A percentile compares a stretch with the other conserved stretches of the same genome.
phyloP scores from a whole-genome alignment of 2,329 filamentous ascomycete genomes.

The Ophiobolus disseminans region DNA sequence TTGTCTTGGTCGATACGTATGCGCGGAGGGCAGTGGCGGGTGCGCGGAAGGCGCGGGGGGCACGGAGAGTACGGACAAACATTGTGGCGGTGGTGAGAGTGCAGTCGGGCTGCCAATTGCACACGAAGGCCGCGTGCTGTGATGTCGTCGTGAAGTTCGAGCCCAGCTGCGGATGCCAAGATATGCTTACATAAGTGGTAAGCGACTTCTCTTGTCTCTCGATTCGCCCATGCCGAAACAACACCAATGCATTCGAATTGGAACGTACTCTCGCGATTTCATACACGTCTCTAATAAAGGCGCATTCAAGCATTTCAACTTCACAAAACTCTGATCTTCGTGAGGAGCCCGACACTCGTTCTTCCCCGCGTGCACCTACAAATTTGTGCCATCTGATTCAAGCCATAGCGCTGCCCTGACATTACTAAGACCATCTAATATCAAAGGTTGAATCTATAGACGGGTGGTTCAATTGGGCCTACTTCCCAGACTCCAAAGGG shows the following conservation, averaged over 20 bases:
- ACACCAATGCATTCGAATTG: background rate
- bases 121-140: slow-evolving; percentile 2
- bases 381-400: too few species aligned
- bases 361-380: too few species aligned
- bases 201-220: slow-evolving; percentile 5
- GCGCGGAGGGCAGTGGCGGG: slow-evolving; percentile 32
- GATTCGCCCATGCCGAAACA: background rate
- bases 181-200: slow-evolving; percentile 7
- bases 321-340: too few species aligned
- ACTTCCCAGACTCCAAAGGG: too few species aligned
- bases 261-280: too few species aligned
- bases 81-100: slow-evolving; percentile 23
- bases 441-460: too few species aligned
- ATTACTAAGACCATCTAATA: too few species aligned
- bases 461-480: too few species aligned
- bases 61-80: slow-evolving; percentile 36
- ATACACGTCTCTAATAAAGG: too few species aligned
- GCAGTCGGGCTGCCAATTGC: slow-evolving; percentile 28
- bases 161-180: slow-evolving; percentile 19
- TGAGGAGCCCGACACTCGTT: too few species aligned
- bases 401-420: too few species aligned
- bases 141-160: slow-evolving; percentile 18
- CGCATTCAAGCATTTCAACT: too few species aligned
- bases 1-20: slow-evolving; percentile 30
- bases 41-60: slow-evolving; percentile 36